Conservation (phyloP, 345 rosid species). For the Camelina hispida region DNA sequence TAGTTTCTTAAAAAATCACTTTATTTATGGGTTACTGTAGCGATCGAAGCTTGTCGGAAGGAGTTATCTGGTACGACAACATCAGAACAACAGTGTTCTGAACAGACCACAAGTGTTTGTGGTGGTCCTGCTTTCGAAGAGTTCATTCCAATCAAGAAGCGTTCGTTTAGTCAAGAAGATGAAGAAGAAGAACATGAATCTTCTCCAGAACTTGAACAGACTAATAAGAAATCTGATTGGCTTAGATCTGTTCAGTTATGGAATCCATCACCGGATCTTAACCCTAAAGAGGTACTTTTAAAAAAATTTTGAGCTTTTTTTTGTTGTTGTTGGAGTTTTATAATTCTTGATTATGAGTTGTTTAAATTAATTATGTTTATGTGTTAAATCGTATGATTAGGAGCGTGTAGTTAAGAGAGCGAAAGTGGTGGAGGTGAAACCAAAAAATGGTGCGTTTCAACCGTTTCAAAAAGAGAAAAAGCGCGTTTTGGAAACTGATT, state of each 20-base stretch:
- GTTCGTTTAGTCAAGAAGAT: constrained; percentile 27
- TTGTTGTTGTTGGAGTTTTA: background rate
- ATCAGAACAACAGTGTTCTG: constrained; percentile 74
- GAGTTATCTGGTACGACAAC: constrained; percentile 72
- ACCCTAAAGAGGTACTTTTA: constrained; percentile 47
- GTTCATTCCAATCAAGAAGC: constrained; percentile 81
- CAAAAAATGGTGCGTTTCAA: constrained; percentile 76
- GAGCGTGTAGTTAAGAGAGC: constrained; percentile 56
- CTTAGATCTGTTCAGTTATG: constrained; percentile 97
- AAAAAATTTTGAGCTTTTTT: background rate
- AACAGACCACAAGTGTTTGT: constrained; percentile 71
- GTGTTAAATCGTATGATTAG: background rate
- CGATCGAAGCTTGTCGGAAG: constrained; percentile 75
- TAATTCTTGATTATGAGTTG: background rate
- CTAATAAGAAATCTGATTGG: constrained; percentile 82
- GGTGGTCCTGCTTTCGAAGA: constrained; percentile 76
- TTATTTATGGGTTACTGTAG: constrained; percentile 41
- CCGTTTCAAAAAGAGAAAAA: constrained; percentile 67
- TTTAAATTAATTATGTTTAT: background rate
- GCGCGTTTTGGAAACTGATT: constrained; percentile 41
- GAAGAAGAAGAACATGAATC: constrained; percentile 61
- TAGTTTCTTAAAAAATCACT: background rate
- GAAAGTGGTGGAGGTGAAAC: constrained; percentile 68
- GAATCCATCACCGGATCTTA: constrained; percentile 76
- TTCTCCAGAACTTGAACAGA: constrained; percentile 42